Conservation (phyloP, 2,329 filamentous ascomycete species). For the Myriosclerotinia scirpicola region DNA sequence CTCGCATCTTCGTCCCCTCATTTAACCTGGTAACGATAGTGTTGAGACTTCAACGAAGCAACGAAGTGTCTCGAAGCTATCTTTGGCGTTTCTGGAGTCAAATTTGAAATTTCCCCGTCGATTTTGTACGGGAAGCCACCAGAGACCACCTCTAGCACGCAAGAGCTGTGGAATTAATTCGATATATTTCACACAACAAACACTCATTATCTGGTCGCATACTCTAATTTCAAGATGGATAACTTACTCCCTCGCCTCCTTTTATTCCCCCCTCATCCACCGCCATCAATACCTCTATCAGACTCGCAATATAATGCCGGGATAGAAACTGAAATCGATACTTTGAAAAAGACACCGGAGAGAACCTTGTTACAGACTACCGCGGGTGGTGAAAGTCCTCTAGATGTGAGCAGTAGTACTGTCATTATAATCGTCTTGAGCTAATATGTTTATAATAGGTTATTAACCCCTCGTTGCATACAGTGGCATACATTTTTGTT, state of each 20-base stretch:
- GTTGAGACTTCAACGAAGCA: background rate
- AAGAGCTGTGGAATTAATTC: background rate
- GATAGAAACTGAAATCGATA: slow-evolving; percentile 43
- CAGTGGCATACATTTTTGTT: slow-evolving; percentile 57
- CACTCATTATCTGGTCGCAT: slow-evolving; percentile 14
- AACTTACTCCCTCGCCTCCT: slow-evolving; percentile 43
- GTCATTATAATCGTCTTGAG: background rate
- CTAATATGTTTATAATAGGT: slow-evolving; percentile 32
- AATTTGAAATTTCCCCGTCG: background rate
- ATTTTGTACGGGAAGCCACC: background rate
- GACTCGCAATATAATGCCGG: slow-evolving; percentile 47
- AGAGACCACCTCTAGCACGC: background rate
- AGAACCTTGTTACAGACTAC: slow-evolving; percentile 40
- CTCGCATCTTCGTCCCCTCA: slow-evolving; percentile 2
- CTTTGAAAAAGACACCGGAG: slow-evolving; percentile 42
- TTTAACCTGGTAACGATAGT: background rate
- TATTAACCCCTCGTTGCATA: slow-evolving; percentile 55
- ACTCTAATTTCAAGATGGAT: slow-evolving; percentile 35
- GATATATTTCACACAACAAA: background rate
- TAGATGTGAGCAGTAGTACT: slow-evolving; percentile 40
- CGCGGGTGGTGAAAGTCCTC: slow-evolving; percentile 41
- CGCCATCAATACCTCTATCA: slow-evolving; percentile 39
- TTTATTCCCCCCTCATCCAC: slow-evolving; percentile 44
- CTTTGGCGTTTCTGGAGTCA: background rate
- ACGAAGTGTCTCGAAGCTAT: background rate